phyloP scores from a whole-genome alignment of 1,139 yeast species.

The Suzukiozyma palmioleophila region DNA sequence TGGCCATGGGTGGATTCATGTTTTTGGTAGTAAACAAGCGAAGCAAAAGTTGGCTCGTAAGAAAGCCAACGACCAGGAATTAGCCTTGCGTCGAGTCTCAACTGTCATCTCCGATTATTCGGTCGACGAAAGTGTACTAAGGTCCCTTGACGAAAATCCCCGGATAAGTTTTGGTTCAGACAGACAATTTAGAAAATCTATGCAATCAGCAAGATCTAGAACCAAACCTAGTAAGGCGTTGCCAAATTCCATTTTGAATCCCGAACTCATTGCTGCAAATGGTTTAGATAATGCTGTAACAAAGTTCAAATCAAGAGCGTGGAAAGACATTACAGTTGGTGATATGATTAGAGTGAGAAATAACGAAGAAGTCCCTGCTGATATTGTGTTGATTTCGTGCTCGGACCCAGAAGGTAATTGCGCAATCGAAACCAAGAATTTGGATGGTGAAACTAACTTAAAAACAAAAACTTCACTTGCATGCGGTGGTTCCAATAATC shows the following conservation, averaged over 20 bases:
- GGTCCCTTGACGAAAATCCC: constrained; percentile 8
- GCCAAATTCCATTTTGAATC: constrained; percentile 32
- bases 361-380: constrained; percentile 94
- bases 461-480: constrained; percentile 74
- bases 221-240: constrained; percentile 11
- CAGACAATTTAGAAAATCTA: constrained; percentile 10
- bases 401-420: constrained; percentile 90
- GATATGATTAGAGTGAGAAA: constrained; percentile 80
- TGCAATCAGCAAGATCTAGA: constrained; percentile 6
- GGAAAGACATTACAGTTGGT: constrained; percentile 91
- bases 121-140: constrained; percentile 5
- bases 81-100: constrained; percentile 33
- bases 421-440: constrained; percentile 87
- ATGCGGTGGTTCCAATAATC: constrained; percentile 52
- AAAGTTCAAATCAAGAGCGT: constrained; percentile 62
- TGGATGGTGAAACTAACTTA: constrained; percentile 95
- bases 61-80: constrained; percentile 23
- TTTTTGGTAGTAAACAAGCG: constrained; percentile 25
- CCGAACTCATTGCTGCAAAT: constrained; percentile 20
- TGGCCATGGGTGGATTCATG: constrained; percentile 18
- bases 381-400: constrained; percentile 71
- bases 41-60: constrained; percentile 26
- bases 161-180: constrained; percentile 11
- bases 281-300: constrained; percentile 14
- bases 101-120: constrained; percentile 37